Percentiles rank a stretch among this genome's conserved stretches.
Evolutionary conservation across 1,284 basidiomycete species (phyloP).

Genomic region (Tetrapyrgos nigripes): DNA sequence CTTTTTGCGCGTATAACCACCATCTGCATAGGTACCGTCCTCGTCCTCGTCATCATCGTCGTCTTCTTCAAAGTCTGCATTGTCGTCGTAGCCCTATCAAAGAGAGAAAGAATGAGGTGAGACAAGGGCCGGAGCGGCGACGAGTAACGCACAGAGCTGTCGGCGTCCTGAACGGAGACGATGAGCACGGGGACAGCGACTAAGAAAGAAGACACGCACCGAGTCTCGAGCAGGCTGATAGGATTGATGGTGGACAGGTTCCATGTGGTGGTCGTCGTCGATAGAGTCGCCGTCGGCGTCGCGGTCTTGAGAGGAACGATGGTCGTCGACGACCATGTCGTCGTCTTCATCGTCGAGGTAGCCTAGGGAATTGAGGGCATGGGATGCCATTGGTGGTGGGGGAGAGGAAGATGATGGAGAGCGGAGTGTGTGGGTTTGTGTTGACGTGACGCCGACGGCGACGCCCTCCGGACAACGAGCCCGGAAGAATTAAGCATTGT

Average conservation of each 20-base stretch:
- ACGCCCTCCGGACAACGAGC: background rate
- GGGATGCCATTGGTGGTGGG: constrained; percentile 27
- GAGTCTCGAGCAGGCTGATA: constrained; percentile 37
- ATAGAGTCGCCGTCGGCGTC: constrained; percentile 59
- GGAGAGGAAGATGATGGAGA: constrained; percentile 38
- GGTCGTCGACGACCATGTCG: constrained; percentile 53
- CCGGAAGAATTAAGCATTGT: background rate
- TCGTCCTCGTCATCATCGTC: constrained; percentile 59
- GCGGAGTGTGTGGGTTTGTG: constrained; percentile 7
- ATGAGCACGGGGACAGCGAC: constrained; percentile 8
- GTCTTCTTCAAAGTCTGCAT: constrained; percentile 52
- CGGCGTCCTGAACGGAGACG: constrained; percentile 52
- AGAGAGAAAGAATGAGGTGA: constrained; percentile 18
- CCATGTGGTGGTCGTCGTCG: constrained; percentile 49
- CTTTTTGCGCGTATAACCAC: constrained; percentile 75
- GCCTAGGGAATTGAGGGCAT: constrained; percentile 37
- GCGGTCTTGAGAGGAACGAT: constrained; percentile 41
- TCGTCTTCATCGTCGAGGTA: constrained; percentile 50
- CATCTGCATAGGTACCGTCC: constrained; percentile 76
- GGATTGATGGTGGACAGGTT: constrained; percentile 30
- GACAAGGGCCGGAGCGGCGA: constrained; percentile 23
- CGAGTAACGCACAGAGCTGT: constrained; percentile 66
- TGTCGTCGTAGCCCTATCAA: constrained; percentile 71
- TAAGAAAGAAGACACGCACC: constrained; percentile 31
- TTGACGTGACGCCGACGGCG: background rate